Conservation (phyloP, 1,139 yeast genomes). For the Wickerhamiella pararugosa region DNA sequence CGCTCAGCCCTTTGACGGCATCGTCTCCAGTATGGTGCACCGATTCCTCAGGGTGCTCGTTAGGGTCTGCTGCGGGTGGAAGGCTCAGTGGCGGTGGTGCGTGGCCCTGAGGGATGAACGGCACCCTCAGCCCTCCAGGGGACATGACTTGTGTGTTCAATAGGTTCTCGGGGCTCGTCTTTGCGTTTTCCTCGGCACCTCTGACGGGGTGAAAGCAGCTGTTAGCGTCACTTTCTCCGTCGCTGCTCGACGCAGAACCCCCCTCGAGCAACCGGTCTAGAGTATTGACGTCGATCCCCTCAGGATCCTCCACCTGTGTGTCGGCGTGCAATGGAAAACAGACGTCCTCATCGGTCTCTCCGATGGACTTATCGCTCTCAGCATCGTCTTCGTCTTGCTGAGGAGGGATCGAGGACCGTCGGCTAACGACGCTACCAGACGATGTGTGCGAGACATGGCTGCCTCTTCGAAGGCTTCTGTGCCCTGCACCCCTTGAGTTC, state of each 20-base stretch:
- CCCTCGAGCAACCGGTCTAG: slow-evolving; percentile 5
- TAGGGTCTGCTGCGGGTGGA: slow-evolving; percentile 2
- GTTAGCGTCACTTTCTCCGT: too few relatives aligned
- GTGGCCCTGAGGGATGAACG: neutral
- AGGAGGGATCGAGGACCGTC: neutral
- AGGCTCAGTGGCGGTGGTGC: neutral
- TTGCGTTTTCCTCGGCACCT: neutral
- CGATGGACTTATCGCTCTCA: slow-evolving; percentile 6
- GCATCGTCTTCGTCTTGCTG: slow-evolving; percentile 1
- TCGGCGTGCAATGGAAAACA: slow-evolving; percentile 62
- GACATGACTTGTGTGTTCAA: slow-evolving; percentile 3
- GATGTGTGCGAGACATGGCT: too few relatives aligned
- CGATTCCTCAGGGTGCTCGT: neutral
- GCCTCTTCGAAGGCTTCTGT: too few relatives aligned
- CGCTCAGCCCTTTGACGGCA: neutral
- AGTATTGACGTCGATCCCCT: slow-evolving; percentile 2
- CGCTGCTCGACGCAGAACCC: neutral
- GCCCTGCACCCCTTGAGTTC: too few relatives aligned
- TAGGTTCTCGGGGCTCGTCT: neutral
- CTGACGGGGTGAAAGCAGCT: neutral
- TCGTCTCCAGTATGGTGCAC: neutral
- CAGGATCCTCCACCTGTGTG: neutral
- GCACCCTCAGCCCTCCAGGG: slow-evolving; percentile 4
- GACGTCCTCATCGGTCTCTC: slow-evolving; percentile 79
- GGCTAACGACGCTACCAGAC: too few relatives aligned